phyloP scores from a whole-genome alignment of 164 flowering plant genomes.

The Annona cherimola region DNA sequence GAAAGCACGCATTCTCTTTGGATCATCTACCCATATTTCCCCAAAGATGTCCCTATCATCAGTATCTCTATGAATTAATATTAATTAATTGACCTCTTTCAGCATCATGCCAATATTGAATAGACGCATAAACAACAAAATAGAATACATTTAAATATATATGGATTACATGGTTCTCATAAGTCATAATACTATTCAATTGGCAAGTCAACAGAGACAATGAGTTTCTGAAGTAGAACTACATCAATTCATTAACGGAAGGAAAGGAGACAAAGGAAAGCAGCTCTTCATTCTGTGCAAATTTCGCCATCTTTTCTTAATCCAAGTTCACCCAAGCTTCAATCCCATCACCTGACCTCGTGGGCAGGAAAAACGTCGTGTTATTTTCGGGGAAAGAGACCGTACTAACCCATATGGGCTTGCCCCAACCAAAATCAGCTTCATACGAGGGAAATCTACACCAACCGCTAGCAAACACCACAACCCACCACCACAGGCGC shows the following conservation, averaged over 20 bases:
- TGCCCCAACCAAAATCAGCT: constrained; percentile 46
- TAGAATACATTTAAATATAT: too few relatives aligned
- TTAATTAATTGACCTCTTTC: too few relatives aligned
- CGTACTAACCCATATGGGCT: constrained; percentile 27
- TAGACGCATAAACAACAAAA: too few relatives aligned
- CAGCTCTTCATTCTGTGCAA: constrained; percentile 9
- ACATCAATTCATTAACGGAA: neutral
- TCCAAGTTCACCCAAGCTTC: constrained; percentile 20
- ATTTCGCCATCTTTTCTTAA: constrained; percentile 12
- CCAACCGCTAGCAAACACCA: constrained; percentile 20
- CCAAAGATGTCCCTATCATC: too few relatives aligned
- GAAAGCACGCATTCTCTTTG: too few relatives aligned
- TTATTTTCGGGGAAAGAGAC: constrained; percentile 6
- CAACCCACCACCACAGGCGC: constrained; percentile 2
- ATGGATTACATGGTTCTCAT: too few relatives aligned
- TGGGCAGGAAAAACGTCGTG: constrained; percentile 5
- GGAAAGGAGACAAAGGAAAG: constrained; percentile 8
- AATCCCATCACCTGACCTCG: constrained; percentile 21
- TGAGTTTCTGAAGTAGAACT: too few relatives aligned
- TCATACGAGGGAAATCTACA: constrained; percentile 28
- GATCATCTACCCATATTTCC: too few relatives aligned
- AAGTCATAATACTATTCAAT: too few relatives aligned
- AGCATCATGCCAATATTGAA: too few relatives aligned
- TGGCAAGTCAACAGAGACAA: too few relatives aligned
- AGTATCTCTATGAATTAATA: too few relatives aligned